Percentiles rank a stretch among this genome's conserved stretches.
Conservation (phyloP, 1,284 basidiomycete species). For the Boletus calvinii region DNA sequence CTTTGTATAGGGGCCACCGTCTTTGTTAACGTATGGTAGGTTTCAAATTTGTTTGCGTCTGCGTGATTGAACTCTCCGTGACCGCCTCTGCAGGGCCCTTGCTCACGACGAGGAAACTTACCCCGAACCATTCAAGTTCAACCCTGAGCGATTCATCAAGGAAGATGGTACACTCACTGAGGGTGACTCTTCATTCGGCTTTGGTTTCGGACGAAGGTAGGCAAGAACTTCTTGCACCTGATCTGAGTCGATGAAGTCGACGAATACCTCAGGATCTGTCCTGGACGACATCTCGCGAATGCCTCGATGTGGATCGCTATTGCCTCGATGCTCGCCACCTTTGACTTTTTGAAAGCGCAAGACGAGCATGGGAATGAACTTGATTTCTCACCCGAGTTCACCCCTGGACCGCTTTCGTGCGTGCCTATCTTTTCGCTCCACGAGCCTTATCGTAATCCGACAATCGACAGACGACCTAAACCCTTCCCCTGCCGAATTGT, state of each 20-base stretch:
- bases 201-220: conserved; percentile 48
- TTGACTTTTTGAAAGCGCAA: conserved; percentile 21
- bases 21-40: conserved; percentile 47
- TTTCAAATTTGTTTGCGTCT: not conserved
- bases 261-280: conserved; percentile 13
- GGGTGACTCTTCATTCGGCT: conserved; percentile 37
- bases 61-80: not conserved
- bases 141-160: conserved; percentile 43
- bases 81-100: conserved; percentile 39
- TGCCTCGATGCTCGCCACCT: conserved; percentile 24
- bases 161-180: conserved; percentile 26
- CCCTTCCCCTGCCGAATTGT: conserved; percentile 24
- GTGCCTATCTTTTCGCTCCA: conserved; percentile 1
- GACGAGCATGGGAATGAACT: conserved; percentile 26
- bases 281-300: conserved; percentile 43
- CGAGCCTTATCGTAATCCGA: not conserved
- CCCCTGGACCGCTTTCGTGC: conserved; percentile 15
- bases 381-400: conserved; percentile 23
- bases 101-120: conserved; percentile 43
- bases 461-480: conserved; percentile 18
- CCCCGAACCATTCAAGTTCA: conserved; percentile 43
- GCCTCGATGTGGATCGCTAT: conserved; percentile 31
- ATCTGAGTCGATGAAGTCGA: not conserved
- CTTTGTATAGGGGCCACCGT: conserved; percentile 36
- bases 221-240: not conserved